Conservation (phyloP, 2,329 filamentous ascomycete genomes). For the Diaporthe vexans region DNA sequence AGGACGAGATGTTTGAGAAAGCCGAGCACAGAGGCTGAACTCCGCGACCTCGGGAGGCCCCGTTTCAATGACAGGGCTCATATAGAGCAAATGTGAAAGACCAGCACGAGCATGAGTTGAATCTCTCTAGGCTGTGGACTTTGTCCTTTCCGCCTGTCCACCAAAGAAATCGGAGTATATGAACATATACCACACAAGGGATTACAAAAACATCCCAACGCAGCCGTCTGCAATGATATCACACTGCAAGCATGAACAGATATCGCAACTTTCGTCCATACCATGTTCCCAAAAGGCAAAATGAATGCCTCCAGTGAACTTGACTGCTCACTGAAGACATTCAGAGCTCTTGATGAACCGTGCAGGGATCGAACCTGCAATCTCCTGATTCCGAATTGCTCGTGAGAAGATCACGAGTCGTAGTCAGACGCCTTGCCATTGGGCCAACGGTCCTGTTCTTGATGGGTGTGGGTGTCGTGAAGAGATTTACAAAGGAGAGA, state of each 20-base stretch:
- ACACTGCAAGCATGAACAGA: too few relatives aligned
- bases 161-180: not conserved
- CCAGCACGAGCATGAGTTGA: not conserved
- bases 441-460: constrained; percentile 47
- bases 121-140: not conserved
- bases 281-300: not conserved
- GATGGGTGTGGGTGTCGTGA: not conserved
- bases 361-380: constrained; percentile 42
- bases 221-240: not conserved
- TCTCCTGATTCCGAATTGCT: constrained; percentile 38
- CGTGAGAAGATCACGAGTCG: constrained; percentile 45
- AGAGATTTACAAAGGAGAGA: constrained; percentile 24
- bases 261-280: too few relatives aligned
- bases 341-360: not conserved
- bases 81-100: too few relatives aligned
- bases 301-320: fast-evolving
- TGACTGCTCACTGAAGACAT: too few relatives aligned
- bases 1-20: constrained; percentile 55
- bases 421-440: constrained; percentile 61
- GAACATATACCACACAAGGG: not conserved
- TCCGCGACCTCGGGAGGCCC: too few relatives aligned
- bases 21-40: constrained; percentile 44
- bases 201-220: not conserved
- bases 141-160: not conserved
- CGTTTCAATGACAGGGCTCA: not conserved